Evolutionary conservation across 2,329 filamentous ascomycete species (phyloP).

Genomic region (Leptographium wingfieldii): DNA sequence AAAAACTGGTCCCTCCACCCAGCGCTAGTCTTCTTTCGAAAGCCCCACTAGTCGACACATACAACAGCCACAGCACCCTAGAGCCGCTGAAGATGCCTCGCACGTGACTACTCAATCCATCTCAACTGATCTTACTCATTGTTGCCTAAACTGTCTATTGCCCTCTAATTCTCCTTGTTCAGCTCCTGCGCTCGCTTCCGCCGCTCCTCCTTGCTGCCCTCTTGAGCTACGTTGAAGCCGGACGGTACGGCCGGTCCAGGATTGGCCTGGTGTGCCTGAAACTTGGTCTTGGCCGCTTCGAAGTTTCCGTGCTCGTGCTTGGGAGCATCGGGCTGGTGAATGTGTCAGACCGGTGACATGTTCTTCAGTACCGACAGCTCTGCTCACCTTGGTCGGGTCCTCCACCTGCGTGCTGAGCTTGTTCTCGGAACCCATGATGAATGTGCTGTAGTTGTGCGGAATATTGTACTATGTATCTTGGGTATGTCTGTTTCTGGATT

Average conservation of each 20-base stretch:
- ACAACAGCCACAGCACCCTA: no score
- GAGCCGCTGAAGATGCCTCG: no score
- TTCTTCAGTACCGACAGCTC: not conserved
- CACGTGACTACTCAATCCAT: not conserved
- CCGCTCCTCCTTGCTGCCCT: slow-evolving; percentile 58
- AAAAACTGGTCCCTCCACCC: no score
- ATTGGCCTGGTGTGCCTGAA: slow-evolving; percentile 39
- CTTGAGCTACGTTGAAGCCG: slow-evolving; percentile 38
- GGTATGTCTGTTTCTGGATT: no score
- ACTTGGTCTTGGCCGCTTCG: slow-evolving; percentile 29
- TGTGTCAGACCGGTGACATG: not conserved
- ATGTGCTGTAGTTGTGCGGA: not conserved
- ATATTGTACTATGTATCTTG: not conserved
- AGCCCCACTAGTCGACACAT: not conserved
- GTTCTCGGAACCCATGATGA: slow-evolving; percentile 15
- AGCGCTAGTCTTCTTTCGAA: no score
- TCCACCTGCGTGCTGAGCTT: slow-evolving; percentile 15
- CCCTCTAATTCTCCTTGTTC: slow-evolving; percentile 36
- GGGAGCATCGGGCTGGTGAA: slow-evolving; percentile 11
- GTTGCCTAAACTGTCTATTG: no score
- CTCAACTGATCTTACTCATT: no score
- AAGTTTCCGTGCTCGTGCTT: slow-evolving; percentile 24
- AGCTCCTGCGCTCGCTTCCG: slow-evolving; percentile 50
- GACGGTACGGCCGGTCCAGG: slow-evolving; percentile 46
- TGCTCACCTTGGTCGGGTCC: slow-evolving; percentile 15